Evolutionary conservation across 2,329 filamentous ascomycete genomes (phyloP), one percentile per base, ranked within the genome.

Genomic region (Fusarium mangiferae): DNA sequence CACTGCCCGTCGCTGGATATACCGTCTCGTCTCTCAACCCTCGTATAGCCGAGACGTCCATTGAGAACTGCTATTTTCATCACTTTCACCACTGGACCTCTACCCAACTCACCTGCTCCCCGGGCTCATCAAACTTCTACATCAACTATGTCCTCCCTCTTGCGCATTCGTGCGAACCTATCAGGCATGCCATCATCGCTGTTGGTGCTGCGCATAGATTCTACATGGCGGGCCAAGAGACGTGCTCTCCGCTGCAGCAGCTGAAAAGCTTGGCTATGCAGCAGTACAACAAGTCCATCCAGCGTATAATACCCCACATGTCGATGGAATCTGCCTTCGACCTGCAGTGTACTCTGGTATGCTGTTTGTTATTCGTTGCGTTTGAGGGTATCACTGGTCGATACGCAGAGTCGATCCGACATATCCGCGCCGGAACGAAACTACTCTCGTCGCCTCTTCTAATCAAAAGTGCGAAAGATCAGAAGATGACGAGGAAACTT

Each of bases 311-410:
- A 28, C 72, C 66, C 6, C 59, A 65, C 26, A 76, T 77, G 70
- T 69, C 56, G 1, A 48, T 71, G 5, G 33, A 68, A 4, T 62
- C 70, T 2, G 26, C 65, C 2, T 66, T 67, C 7, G 66, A 75
- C 4, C 44, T 75, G 9, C 75, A 76, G 28, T 70, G 68, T 22
- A 75, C 75, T 1, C 10, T 76, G 1, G 65, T 78, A 2, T 75
- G 75, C 28, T 78, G 77, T 35, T 44, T 78, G 1, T 26, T 78
- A 3, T 78, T 78, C 12, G 62, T 78, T 6, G 76, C 75, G 1
- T 73, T 77, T 13, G 77, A 78, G 49, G 54, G 73, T 5, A 68
- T 78, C 26, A 70, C 66, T 3, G 77, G 76, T 15, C 65, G 74
- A 7, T 78, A 78, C 41, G 56, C 68, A 0, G 76, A 78, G 36